These are phyloP conservation scores for Gossypium davidsonii DNA, from an alignment of 441 rosid genomes.

Conservation along the genomic window DNA sequence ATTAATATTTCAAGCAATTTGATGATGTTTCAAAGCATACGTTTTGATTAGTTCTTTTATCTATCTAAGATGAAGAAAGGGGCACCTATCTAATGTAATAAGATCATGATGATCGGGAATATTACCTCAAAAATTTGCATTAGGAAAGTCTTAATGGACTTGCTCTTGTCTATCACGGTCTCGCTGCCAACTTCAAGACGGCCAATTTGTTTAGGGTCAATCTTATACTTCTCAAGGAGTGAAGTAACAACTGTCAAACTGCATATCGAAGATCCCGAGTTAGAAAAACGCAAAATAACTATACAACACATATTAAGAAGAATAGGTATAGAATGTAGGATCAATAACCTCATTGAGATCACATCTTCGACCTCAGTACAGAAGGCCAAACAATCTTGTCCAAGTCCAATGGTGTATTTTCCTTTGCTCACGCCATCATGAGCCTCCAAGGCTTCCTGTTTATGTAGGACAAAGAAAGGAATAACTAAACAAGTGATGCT, in stretches of 20 bases:
- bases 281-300: neutral
- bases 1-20: no score
- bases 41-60: no score
- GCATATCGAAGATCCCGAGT: constrained; percentile 13
- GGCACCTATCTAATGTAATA: neutral
- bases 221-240: constrained; percentile 77
- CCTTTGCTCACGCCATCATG: constrained; percentile 97
- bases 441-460: constrained; percentile 77
- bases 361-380: constrained; percentile 98
- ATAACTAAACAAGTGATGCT: neutral
- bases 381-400: constrained; percentile 95
- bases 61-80: neutral
- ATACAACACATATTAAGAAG: neutral
- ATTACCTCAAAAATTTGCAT: constrained; percentile 96
- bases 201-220: constrained; percentile 91
- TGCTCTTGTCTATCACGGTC: constrained; percentile 98
- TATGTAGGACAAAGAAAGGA: constrained; percentile 4
- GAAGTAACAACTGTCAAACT: constrained; percentile 85
- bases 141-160: constrained; percentile 93
- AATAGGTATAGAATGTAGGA: neutral
- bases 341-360: constrained; percentile 82
- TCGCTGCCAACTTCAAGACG: constrained; percentile 98
- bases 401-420: constrained; percentile 95
- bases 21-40: no score
- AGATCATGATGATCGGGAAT: neutral